phyloP scores from a whole-genome alignment of 2,329 filamentous ascomycete species.

The Sporothrix schenckii region DNA sequence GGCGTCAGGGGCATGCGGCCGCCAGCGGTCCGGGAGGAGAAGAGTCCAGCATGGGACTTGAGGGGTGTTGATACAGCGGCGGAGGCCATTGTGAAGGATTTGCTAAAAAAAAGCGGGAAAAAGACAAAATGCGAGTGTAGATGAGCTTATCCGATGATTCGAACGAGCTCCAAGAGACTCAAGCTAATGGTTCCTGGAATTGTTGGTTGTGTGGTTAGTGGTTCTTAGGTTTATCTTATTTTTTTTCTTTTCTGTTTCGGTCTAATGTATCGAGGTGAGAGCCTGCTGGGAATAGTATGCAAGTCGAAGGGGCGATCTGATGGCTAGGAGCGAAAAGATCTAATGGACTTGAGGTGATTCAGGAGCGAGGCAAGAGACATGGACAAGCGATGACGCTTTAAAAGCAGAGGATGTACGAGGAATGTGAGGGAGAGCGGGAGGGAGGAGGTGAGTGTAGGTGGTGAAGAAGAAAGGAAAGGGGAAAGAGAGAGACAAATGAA shows the following conservation, averaged over 20 bases:
- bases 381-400: slow-evolving; percentile 29
- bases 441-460: slow-evolving; percentile 36
- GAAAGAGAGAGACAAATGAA: slow-evolving; percentile 32
- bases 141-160: slow-evolving; percentile 46
- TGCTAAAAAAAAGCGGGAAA: slow-evolving; percentile 26
- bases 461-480: slow-evolving; percentile 36
- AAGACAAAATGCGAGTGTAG: slow-evolving; percentile 42
- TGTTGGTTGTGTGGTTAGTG: slow-evolving; percentile 47
- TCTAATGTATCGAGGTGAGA: slow-evolving; percentile 48
- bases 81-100: slow-evolving; percentile 70
- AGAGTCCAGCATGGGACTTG: slow-evolving; percentile 92
- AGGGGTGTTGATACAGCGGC: slow-evolving; percentile 82
- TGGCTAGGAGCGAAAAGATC: slow-evolving; percentile 54
- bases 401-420: slow-evolving; percentile 32
- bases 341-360: slow-evolving; percentile 48
- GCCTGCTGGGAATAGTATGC: slow-evolving; percentile 47
- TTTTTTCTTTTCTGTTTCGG: slow-evolving; percentile 44
- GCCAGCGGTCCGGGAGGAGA: slow-evolving; percentile 89
- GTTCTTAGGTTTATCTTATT: slow-evolving; percentile 43
- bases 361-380: slow-evolving; percentile 40
- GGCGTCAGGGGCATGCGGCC: slow-evolving; percentile 93
- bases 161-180: slow-evolving; percentile 62
- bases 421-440: slow-evolving; percentile 30
- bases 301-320: slow-evolving; percentile 55
- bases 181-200: slow-evolving; percentile 61